phyloP scores from a whole-genome alignment of 306 rosid species.

The Dryas alaskensis region DNA sequence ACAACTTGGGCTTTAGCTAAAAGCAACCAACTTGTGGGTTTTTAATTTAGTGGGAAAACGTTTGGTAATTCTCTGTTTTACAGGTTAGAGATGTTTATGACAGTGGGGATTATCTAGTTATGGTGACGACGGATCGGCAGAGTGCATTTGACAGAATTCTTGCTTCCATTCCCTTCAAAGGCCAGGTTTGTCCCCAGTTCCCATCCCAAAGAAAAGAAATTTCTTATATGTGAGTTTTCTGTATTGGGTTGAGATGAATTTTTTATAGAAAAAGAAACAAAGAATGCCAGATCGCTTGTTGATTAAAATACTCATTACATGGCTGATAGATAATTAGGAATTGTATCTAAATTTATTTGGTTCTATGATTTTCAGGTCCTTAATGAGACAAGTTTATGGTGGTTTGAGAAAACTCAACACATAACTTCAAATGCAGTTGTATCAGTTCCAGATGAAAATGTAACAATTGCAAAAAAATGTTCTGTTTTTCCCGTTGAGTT shows the following conservation, averaged over 20 bases:
- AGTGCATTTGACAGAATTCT: conserved; percentile 98
- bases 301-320: not conserved
- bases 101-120: conserved; percentile 70
- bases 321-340: not conserved
- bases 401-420: conserved; percentile 86
- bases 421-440: conserved; percentile 80
- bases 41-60: not conserved
- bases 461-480: conserved; percentile 89
- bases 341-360: not conserved
- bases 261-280: not conserved
- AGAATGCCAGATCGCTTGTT: not conserved
- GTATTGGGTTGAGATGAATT: not conserved
- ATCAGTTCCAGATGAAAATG: conserved; percentile 73
- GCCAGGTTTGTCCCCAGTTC: conserved; percentile 56
- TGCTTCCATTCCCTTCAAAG: conserved; percentile 94
- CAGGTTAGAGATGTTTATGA: conserved; percentile 96
- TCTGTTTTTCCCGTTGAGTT: conserved; percentile 94
- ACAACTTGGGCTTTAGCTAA: not conserved
- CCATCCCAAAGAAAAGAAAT: not conserved
- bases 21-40: not conserved
- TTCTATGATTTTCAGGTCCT: conserved; percentile 59
- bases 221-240: not conserved
- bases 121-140: conserved; percentile 89
- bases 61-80: not conserved
- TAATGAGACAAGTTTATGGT: conserved; percentile 91